A percentile compares a stretch with the other conserved stretches of the same genome.
Evolutionary conservation across 768 basidiomycete genomes (phyloP).

Genomic region (Xerocomus potaroensis): DNA sequence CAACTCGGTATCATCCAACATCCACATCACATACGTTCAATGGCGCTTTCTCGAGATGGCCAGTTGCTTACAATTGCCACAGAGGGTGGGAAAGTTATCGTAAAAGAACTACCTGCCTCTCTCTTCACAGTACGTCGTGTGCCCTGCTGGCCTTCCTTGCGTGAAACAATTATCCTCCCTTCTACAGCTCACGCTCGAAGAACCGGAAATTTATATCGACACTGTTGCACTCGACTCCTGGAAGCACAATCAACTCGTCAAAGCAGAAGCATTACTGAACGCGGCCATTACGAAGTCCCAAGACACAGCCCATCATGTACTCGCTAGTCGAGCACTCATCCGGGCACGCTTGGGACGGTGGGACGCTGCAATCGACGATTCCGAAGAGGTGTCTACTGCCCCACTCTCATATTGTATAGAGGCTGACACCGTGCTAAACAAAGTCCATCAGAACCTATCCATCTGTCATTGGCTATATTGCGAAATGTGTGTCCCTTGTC

Average conservation of each 20-base stretch:
- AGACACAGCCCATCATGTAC: not conserved
- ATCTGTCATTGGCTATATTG: not conserved
- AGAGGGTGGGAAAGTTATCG: not conserved
- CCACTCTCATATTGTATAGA: not conserved
- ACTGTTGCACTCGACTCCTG: not conserved
- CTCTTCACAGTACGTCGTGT: not conserved
- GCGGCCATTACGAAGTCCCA: not conserved
- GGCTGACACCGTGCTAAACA: not conserved
- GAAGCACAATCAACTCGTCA: not conserved
- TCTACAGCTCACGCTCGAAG: not conserved
- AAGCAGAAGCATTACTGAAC: not conserved
- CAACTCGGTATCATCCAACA: not conserved
- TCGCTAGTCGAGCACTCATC: conserved; percentile 1
- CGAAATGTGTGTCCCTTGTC: not conserved
- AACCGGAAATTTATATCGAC: not conserved
- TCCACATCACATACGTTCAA: not conserved
- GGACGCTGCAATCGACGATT: not conserved
- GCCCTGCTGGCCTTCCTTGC: not conserved
- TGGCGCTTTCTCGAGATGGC: not conserved
- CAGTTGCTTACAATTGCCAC: not conserved
- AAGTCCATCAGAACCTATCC: not conserved
- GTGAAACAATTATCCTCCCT: not conserved
- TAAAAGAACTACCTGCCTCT: not conserved
- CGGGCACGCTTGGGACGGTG: not conserved
- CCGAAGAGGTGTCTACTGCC: not conserved